These are phyloP conservation scores for Phialophora expanda DNA, from an alignment of 2,329 filamentous ascomycete genomes.

Conservation along the genomic window DNA sequence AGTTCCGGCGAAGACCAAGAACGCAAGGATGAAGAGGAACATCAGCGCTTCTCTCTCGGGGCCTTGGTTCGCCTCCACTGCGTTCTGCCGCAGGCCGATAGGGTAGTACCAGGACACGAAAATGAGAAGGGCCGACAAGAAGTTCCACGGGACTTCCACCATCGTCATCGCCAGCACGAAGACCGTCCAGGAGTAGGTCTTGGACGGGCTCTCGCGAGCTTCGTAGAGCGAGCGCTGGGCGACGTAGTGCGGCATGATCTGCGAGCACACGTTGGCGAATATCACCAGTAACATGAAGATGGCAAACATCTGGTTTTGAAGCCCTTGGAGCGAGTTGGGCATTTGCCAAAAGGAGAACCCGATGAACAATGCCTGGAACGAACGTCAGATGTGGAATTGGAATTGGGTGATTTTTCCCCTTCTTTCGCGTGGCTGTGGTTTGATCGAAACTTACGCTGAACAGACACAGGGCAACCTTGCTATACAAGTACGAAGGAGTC, in stretches of 20 bases:
- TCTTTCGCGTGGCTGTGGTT: background rate
- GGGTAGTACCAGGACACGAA: no score
- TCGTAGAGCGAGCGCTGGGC: background rate
- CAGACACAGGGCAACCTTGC: background rate
- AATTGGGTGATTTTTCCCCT: background rate
- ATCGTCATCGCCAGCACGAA: no score
- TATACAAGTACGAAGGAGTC: no score
- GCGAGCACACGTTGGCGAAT: background rate
- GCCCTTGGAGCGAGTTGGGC: background rate
- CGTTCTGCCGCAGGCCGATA: no score
- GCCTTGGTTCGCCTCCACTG: no score
- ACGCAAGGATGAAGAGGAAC: no score
- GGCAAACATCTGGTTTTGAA: constrained; percentile 1
- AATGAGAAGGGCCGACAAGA: no score
- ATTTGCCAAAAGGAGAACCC: background rate
- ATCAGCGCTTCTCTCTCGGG: no score
- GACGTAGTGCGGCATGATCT: background rate
- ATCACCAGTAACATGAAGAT: no score
- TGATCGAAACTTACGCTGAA: background rate
- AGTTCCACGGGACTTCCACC: no score
- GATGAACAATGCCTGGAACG: background rate
- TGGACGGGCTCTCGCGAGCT: background rate
- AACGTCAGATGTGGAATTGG: background rate
- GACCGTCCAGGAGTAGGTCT: no score
- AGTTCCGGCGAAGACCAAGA: no score